Evolutionary conservation across 2,329 filamentous ascomycete species (phyloP).

Genomic region (Didymella segeticola): DNA sequence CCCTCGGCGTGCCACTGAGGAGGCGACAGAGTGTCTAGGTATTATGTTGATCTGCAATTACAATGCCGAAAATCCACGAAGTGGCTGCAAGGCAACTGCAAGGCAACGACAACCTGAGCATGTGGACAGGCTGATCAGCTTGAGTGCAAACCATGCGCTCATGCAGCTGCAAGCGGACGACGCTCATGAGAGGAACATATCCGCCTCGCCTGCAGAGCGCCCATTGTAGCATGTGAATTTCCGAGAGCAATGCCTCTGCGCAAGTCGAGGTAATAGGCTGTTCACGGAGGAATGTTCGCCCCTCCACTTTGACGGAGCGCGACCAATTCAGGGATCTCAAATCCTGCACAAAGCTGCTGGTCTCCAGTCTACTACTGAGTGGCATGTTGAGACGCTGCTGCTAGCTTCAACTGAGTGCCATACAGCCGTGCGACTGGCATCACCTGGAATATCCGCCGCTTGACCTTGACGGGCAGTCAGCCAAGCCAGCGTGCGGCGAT

Average conservation of each 20-base stretch:
- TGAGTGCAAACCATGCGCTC: constrained; percentile 21
- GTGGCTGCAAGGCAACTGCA: background rate
- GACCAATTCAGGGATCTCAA: constrained; percentile 21
- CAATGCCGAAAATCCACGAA: background rate
- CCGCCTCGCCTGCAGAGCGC: constrained; percentile 11
- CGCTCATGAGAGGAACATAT: constrained; percentile 16
- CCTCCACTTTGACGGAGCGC: constrained; percentile 25
- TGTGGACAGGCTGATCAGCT: constrained; percentile 8
- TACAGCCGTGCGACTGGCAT: constrained; percentile 12
- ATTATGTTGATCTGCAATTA: constrained; percentile 15
- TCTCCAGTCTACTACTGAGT: constrained; percentile 13
- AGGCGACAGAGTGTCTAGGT: background rate
- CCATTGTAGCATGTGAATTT: constrained; percentile 16
- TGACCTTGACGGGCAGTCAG: constrained; percentile 16
- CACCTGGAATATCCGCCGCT: constrained; percentile 40
- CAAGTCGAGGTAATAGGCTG: constrained; percentile 18
- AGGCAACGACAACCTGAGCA: constrained; percentile 2
- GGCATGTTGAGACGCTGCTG: constrained; percentile 19
- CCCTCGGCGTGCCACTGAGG: constrained; percentile 1
- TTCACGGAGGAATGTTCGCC: constrained; percentile 18
- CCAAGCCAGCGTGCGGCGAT: constrained; percentile 35
- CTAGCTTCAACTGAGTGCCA: constrained; percentile 12
- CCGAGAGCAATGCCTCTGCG: constrained; percentile 26
- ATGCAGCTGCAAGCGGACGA: constrained; percentile 6
- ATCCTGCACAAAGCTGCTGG: constrained; percentile 6